Evolutionary conservation across 345 rosid genomes (phyloP), one percentile per base, ranked within the genome.

Genomic region (Alliaria petiolata): DNA sequence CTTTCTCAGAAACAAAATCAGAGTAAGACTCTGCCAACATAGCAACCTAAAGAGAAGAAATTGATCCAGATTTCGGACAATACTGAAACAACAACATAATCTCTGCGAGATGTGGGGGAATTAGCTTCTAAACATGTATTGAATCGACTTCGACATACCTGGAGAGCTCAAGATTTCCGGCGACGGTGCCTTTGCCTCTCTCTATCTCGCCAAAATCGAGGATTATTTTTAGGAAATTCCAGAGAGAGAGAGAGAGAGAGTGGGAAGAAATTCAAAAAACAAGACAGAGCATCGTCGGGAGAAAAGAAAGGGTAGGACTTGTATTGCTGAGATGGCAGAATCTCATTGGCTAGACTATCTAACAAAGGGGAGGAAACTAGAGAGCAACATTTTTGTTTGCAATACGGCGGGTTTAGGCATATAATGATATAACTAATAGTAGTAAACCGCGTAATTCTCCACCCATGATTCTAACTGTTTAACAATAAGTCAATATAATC

Each of bases 141-240:
- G 65, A 65, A 55, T 64, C 50, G 10, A 35, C 2, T 34, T 36
- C 4, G 19, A 65, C 35, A 39, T 65, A 65, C 77, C 66, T 73
- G 71, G 71, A 73, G 71, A 73, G 52, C 17, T 70, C 71, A 34
- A 20, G 69, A 49, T 12, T n/a, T 35, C 7, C 45, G 36, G 34
- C 9, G 26, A 67, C 42, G 42, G 16, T 35, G 2, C 42, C 6
- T n/a, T 55, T 45, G 35, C 17, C 42, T 44, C 55, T 53, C 34
- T 36, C 58, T 16, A 12, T 65, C 44, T 56, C 65, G 25, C 25
- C 35, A 56, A 13, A 73, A 12, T 33, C 6, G 40, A 57, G 15
- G 59, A 70, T 9, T 25, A 16, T 46, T 25, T n/a, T 17, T 67
- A 17, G 49, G 26, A 43, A 62, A 42, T 47, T 26, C 33, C 39